Conservation (phyloP, 169 alveolate species). For the Babesia bigemina region DNA sequence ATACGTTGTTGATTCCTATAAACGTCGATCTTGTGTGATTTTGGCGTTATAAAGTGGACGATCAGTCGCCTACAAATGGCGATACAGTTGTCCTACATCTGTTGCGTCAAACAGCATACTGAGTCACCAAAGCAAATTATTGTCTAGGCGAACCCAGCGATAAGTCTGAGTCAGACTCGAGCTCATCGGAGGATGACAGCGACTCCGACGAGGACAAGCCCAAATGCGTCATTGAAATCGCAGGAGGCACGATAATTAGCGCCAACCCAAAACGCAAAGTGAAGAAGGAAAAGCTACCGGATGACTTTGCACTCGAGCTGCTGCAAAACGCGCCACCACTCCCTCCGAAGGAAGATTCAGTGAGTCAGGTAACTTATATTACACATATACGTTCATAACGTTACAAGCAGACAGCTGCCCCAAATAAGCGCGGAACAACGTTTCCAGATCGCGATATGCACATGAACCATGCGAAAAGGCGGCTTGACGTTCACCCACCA, state of each 20-base stretch:
- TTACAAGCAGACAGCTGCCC: neutral
- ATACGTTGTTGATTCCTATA: too few relatives aligned
- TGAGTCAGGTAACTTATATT: neutral
- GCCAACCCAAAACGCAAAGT: constrained; percentile 17
- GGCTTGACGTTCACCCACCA: neutral
- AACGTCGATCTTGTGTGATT: neutral
- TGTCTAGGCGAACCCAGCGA: constrained; percentile 5
- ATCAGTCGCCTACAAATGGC: neutral
- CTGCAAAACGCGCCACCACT: constrained; percentile 49
- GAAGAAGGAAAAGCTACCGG: constrained; percentile 29
- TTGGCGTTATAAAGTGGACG: neutral
- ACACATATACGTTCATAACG: neutral
- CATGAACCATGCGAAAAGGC: neutral
- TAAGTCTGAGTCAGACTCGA: neutral
- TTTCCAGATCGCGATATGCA: too few relatives aligned
- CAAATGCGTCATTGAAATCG: constrained; percentile 63
- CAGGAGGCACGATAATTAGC: constrained; percentile 13
- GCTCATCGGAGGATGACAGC: constrained; percentile 47
- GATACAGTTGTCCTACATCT: neutral
- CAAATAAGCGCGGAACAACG: neutral
- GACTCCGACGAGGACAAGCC: constrained; percentile 52
- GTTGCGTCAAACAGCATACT: neutral
- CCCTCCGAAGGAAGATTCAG: neutral
- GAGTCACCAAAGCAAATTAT: too few relatives aligned
- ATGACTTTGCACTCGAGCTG: constrained; percentile 54